Conservation (phyloP, 179 eudicot genomes). For the Nepenthes alata region DNA sequence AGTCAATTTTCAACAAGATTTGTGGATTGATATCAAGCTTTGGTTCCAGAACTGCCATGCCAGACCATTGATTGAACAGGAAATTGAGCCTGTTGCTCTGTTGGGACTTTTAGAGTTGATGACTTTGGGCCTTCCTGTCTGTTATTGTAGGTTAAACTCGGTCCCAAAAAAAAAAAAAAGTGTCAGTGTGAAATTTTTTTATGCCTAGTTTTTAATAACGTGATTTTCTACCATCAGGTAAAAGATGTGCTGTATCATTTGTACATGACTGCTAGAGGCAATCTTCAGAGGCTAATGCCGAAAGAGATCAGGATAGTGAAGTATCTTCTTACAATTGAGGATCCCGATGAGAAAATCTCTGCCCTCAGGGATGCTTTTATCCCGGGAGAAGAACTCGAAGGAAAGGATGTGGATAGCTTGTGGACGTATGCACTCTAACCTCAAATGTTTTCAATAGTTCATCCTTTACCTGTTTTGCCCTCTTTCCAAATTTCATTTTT, state of each 20-base stretch:
- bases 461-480: neutral
- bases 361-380: conserved; percentile 79
- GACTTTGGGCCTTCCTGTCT: too few relatives aligned
- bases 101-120: too few relatives aligned
- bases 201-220: neutral
- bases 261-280: conserved; percentile 59
- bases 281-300: conserved; percentile 75
- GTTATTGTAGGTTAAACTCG: too few relatives aligned
- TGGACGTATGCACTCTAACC: conserved; percentile 53
- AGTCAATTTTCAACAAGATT: too few relatives aligned
- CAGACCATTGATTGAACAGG: too few relatives aligned
- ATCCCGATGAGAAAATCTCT: conserved; percentile 68
- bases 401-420: conserved; percentile 47
- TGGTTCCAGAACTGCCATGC: too few relatives aligned
- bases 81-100: too few relatives aligned
- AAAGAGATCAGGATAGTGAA: conserved; percentile 73
- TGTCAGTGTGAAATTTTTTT: too few relatives aligned
- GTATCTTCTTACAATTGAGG: conserved; percentile 67
- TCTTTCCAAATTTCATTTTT: neutral
- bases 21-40: too few relatives aligned
- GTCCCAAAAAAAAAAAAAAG: too few relatives aligned
- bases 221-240: conserved; percentile 27
- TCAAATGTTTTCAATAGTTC: too few relatives aligned
- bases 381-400: conserved; percentile 77
- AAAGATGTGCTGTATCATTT: conserved; percentile 77